phyloP scores from a whole-genome alignment of 768 basidiomycete species.

The Russula virescens region DNA sequence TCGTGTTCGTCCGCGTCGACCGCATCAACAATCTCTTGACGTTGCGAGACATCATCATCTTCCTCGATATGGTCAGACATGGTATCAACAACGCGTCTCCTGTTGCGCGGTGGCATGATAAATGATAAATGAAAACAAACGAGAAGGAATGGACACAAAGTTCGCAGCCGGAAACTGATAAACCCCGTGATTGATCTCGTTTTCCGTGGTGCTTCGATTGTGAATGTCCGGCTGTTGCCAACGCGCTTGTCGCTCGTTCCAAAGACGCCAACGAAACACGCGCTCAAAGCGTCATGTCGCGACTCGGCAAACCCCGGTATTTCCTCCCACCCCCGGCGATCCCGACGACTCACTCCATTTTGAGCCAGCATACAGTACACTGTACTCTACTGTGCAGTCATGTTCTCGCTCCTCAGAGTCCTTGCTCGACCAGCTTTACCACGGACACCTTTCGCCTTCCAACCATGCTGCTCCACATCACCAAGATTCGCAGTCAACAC shows the following conservation, averaged over 20 bases:
- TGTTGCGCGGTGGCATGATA: constrained; percentile 38
- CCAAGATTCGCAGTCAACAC: constrained; percentile 36
- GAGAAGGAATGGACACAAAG: not conserved
- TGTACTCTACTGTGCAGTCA: not conserved
- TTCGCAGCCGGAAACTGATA: not conserved
- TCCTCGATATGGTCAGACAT: constrained; percentile 58
- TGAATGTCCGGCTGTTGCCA: too few relatives aligned
- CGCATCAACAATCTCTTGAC: constrained; percentile 29
- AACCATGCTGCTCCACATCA: constrained; percentile 16
- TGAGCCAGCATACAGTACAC: too few relatives aligned
- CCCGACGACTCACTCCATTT: not conserved
- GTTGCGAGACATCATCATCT: constrained; percentile 36
- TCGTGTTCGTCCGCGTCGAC: constrained; percentile 41
- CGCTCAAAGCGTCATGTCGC: not conserved
- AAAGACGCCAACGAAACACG: too few relatives aligned
- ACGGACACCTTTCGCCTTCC: constrained; percentile 6
- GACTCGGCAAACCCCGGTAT: constrained; percentile 11
- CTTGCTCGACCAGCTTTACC: constrained; percentile 10
- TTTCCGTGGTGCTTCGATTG: not conserved
- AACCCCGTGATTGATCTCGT: not conserved
- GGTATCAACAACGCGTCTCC: constrained; percentile 39
- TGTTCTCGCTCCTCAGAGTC: constrained; percentile 15
- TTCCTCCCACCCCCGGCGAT: not conserved
- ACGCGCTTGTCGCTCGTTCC: too few relatives aligned
- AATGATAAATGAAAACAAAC: too few relatives aligned